Percentiles rank a stretch among this genome's conserved stretches.
Evolutionary conservation across 2,329 filamentous ascomycete genomes (phyloP).

Genomic region (Penicillium sclerotigenum): DNA sequence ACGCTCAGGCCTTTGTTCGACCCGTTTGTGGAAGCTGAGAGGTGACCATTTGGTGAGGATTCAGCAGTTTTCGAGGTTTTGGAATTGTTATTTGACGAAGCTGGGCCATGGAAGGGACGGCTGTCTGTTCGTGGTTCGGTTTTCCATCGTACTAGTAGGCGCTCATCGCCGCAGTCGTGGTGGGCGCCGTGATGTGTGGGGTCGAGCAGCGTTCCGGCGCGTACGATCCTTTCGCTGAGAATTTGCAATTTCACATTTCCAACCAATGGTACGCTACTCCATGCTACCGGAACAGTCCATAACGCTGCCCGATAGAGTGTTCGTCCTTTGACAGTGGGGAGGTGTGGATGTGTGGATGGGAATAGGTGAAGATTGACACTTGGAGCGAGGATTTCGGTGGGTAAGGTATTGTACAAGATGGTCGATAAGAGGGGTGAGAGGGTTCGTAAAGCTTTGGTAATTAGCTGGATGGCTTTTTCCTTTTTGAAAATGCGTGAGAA

Average conservation of each 20-base stretch:
- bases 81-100: conserved; percentile 5
- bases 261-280: conserved; percentile 86
- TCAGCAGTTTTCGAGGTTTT: conserved; percentile 10
- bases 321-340: conserved; percentile 86
- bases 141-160: conserved; percentile 88
- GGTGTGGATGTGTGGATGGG: conserved; percentile 59
- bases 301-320: conserved; percentile 89
- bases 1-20: conserved; percentile 43
- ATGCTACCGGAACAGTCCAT: conserved; percentile 93
- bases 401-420: conserved; percentile 59
- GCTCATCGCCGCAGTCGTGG: conserved; percentile 56
- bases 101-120: conserved; percentile 17
- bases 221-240: conserved; percentile 82
- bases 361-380: conserved; percentile 62
- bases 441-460: conserved; percentile 52
- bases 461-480: background rate
- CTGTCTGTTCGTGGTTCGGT: conserved; percentile 50
- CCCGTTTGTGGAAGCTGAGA: conserved; percentile 29
- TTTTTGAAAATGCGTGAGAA: too few relatives aligned
- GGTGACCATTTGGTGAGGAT: conserved; percentile 12
- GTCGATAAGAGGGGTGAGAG: conserved; percentile 63
- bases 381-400: conserved; percentile 60
- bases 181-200: conserved; percentile 33
- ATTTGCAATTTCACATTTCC: conserved; percentile 88
- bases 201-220: conserved; percentile 45